phyloP scores from a whole-genome alignment of 805 yeast species.

The Spathaspora passalidarum region DNA sequence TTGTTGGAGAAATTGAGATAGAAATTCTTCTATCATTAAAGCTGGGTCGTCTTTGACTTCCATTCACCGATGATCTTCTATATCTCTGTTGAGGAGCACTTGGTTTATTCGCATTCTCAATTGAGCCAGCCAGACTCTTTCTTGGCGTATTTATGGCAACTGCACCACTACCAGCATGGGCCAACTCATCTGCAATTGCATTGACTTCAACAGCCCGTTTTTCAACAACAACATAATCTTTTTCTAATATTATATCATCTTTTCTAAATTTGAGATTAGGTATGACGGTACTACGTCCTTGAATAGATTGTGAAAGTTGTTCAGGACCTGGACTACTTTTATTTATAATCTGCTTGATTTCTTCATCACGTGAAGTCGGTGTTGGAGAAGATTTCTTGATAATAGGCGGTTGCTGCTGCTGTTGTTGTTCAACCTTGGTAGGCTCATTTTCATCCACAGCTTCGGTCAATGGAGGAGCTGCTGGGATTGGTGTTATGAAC shows the following conservation, averaged over 20 bases:
- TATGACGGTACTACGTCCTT: constrained; percentile 9
- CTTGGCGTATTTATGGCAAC: constrained; percentile 39
- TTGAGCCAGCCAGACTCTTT: constrained; percentile 25
- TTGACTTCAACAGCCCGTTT: constrained; percentile 93
- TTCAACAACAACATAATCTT: constrained; percentile 92
- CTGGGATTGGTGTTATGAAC: constrained; percentile 15
- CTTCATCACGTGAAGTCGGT: constrained; percentile 31
- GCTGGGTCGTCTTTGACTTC: constrained; percentile 58
- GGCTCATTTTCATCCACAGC: background rate
- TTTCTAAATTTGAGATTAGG: constrained; percentile 11
- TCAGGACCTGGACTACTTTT: constrained; percentile 46
- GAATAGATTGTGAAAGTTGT: constrained; percentile 21
- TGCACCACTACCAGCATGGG: constrained; percentile 53
- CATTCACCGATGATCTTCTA: constrained; percentile 40
- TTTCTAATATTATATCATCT: constrained; percentile 58
- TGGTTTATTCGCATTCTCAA: constrained; percentile 18
- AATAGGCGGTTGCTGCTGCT: background rate
- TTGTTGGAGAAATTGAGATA: constrained; percentile 74
- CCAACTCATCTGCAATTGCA: constrained; percentile 91
- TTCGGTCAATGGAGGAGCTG: background rate
- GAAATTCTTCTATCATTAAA: constrained; percentile 63
- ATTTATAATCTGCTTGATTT: constrained; percentile 42
- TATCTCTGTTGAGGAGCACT: constrained; percentile 9
- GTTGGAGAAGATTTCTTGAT: background rate
- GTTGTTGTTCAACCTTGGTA: background rate